phyloP scores from a whole-genome alignment of 2,329 filamentous ascomycete genomes.

The Ceratocystis cacaofunesta region DNA sequence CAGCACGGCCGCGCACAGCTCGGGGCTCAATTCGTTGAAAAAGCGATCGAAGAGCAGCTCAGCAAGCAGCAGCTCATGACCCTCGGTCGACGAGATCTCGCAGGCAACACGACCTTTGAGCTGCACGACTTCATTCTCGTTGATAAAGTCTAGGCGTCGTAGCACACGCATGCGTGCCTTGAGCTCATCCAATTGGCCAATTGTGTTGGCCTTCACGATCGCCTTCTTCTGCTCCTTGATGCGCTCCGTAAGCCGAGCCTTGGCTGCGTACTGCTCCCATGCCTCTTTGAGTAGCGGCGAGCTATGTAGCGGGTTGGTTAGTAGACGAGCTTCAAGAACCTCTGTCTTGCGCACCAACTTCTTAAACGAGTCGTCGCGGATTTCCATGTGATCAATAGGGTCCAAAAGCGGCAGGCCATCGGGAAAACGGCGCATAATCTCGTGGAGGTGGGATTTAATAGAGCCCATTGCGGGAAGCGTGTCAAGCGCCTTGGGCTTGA shows the following conservation, averaged over 20 bases:
- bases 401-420: conserved; percentile 83
- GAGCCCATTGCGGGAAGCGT: conserved; percentile 24
- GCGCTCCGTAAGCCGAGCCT: conserved; percentile 59
- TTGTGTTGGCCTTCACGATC: conserved; percentile 69
- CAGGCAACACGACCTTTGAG: conserved; percentile 94
- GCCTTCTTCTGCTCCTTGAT: conserved; percentile 83
- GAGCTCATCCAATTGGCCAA: conserved; percentile 87
- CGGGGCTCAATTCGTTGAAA: conserved; percentile 88
- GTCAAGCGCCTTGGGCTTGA: conserved; percentile 26
- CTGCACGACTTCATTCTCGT: conserved; percentile 87
- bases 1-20: conserved; percentile 71
- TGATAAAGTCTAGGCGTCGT: conserved; percentile 86
- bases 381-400: conserved; percentile 91
- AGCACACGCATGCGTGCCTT: conserved; percentile 93
- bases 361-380: conserved; percentile 85
- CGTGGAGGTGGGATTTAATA: conserved; percentile 55
- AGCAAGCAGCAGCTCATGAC: conserved; percentile 82
- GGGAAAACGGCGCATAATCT: conserved; percentile 76
- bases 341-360: conserved; percentile 91
- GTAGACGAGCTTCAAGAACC: conserved; percentile 76
- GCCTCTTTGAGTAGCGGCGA: conserved; percentile 70
- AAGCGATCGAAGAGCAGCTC: conserved; percentile 94
- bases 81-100: conserved; percentile 82
- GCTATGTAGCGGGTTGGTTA: conserved; percentile 82
- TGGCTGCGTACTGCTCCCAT: conserved; percentile 74